Evolutionary conservation across 768 basidiomycete genomes (phyloP).

Genomic region (Naganishia kalamii): DNA sequence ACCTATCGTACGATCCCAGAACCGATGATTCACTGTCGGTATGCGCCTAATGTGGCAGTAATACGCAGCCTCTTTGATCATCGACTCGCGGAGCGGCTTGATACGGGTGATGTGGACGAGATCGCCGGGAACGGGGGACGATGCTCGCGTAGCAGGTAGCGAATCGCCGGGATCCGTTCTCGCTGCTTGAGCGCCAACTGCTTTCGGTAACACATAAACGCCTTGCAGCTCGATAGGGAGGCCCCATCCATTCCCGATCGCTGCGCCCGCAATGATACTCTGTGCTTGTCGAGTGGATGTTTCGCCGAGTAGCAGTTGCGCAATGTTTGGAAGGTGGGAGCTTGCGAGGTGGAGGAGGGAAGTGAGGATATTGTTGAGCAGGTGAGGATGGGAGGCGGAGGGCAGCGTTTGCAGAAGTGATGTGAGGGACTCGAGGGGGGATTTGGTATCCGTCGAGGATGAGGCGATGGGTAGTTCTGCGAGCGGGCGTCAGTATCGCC

Average conservation of each 20-base stretch:
- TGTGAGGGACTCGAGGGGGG: conserved; percentile 29
- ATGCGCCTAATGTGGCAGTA: conserved; percentile 33
- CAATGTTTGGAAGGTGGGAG: conserved; percentile 31
- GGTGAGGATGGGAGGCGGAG: conserved; percentile 35
- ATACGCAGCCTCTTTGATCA: conserved; percentile 39
- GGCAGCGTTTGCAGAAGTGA: conserved; percentile 35
- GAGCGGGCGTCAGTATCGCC: background rate
- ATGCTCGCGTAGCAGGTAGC: background rate
- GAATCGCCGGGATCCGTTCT: background rate
- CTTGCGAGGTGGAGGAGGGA: conserved; percentile 30
- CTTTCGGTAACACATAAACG: conserved; percentile 11
- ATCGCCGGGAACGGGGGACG: background rate
- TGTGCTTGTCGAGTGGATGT: conserved; percentile 43
- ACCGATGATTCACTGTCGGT: conserved; percentile 31
- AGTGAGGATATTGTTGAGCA: conserved; percentile 37
- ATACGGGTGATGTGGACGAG: conserved; percentile 24
- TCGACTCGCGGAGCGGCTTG: conserved; percentile 42
- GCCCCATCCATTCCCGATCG: conserved; percentile 40
- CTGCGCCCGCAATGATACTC: conserved; percentile 37
- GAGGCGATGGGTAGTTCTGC: conserved; percentile 30
- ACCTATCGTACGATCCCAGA: conserved; percentile 31
- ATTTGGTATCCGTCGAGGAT: conserved; percentile 15
- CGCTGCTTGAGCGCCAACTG: background rate
- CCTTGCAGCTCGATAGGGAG: conserved; percentile 38
- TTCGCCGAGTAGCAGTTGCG: conserved; percentile 40